Base-by-base conservation (phyloP, 75 land plant species). In the Cryptomeria japonica region DNA sequence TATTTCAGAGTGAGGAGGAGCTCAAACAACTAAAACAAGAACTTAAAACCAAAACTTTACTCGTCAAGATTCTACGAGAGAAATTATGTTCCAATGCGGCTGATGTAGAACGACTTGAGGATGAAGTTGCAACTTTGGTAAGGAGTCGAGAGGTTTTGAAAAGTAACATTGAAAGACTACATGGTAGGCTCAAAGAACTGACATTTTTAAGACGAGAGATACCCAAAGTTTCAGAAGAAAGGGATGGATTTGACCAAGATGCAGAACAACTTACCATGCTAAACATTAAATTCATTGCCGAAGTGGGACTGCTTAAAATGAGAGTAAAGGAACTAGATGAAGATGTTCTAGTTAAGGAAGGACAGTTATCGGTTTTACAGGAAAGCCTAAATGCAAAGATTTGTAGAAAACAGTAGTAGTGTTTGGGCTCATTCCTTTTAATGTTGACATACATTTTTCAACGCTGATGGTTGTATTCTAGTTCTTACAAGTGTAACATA, bases 241-340 rank as follows among this genome's bases (percentile, higher is more conserved):
- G 99, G 83, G 97, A 98, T 87, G 56, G 82, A 38, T 87, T 96
- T 92, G 94, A 93, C 92, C 90, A 94, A 53, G 95, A 98, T 84
- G 95, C 94, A 44, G 95, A 95, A 89, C 92, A 94, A 39, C 91
- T 92, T 89, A 93, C 94, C 73, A 89, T 94, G 87, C 95, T 93
- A 87, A 97, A 93, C 39, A 90, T 95, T 92, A 88, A 93, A 34
- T 82, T 96, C 68, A 94, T 93, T 86, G 86, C 88, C 19, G 95
- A 98, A 84, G 87, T 94, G 32, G 90, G 87, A 28, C 56, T 86
- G 25, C 77, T 96, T 89, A 94, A 89, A 41, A 95, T 95, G 88
- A 95, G 91, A 85, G 89, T 94, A 53, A 96, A 95, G 32, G 86
- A 92, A 42, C 93, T 98, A 19, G 98, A 98, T 31, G 99, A 98